Evolutionary conservation across 352 stramenopile species (phyloP).

Genomic region (Phytophthora palmivora): DNA sequence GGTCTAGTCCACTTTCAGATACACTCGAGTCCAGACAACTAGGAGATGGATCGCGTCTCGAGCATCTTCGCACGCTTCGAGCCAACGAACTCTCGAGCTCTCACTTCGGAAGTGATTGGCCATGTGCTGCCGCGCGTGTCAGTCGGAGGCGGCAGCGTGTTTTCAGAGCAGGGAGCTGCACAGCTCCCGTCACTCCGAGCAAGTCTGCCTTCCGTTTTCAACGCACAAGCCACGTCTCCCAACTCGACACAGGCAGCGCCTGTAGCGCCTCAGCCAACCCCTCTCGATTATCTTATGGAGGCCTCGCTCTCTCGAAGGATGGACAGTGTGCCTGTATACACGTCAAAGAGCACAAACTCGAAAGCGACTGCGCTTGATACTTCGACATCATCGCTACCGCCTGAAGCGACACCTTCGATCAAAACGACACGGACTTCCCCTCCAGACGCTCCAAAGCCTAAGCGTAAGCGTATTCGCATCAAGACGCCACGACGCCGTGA

Average conservation of each 20-base stretch:
- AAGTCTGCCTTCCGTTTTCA: neutral
- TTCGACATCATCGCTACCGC: neutral
- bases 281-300: constrained; percentile 12
- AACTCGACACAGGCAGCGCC: neutral
- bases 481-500: constrained; percentile 52
- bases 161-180: neutral
- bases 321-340: constrained; percentile 4
- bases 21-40: neutral
- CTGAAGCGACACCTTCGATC: constrained; percentile 5
- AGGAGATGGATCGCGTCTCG: constrained; percentile 25
- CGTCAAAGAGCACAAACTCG: neutral
- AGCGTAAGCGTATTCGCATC: constrained; percentile 45
- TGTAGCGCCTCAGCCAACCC: constrained; percentile 1
- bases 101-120: constrained; percentile 28
- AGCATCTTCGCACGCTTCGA: constrained; percentile 34
- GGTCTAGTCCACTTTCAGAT: constrained; percentile 5
- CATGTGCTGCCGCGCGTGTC: constrained; percentile 25
- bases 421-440: neutral
- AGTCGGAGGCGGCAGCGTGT: neutral
- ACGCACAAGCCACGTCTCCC: neutral
- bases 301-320: constrained; percentile 4
- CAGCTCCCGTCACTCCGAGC: neutral
- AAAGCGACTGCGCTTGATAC: no score
- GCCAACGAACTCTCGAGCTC: neutral
- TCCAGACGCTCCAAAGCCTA: constrained; percentile 11